Evolutionary conservation across 768 basidiomycete species (phyloP).

Genomic region (Phlebiopsis flavidoalba): DNA sequence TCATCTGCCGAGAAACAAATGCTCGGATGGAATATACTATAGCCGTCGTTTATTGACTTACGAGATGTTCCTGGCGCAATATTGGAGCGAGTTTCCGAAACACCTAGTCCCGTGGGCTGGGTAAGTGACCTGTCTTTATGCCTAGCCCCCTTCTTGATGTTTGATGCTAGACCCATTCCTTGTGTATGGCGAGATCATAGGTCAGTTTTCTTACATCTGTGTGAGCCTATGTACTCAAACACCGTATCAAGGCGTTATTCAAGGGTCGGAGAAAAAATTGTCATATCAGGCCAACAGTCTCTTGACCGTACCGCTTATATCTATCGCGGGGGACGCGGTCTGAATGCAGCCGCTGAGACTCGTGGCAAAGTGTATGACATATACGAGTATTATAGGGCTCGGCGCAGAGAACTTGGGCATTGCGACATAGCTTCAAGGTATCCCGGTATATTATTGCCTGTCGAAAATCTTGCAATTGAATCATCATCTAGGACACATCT

Average conservation of each 20-base stretch:
- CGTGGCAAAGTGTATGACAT: slow-evolving; percentile 37
- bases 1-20: background rate
- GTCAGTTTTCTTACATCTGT: slow-evolving; percentile 26
- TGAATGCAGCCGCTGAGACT: slow-evolving; percentile 37
- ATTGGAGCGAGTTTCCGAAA: slow-evolving; percentile 59
- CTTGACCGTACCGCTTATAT: slow-evolving; percentile 44
- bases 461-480: background rate
- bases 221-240: background rate
- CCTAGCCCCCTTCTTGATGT: background rate
- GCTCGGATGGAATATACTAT: background rate
- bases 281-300: slow-evolving; percentile 24
- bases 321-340: slow-evolving; percentile 31
- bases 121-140: slow-evolving; percentile 26
- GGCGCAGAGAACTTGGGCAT: slow-evolving; percentile 37
- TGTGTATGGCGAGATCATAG: slow-evolving; percentile 63
- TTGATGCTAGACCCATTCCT: slow-evolving; percentile 46
- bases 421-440: slow-evolving; percentile 61
- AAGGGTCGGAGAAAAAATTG: slow-evolving; percentile 56
- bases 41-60: slow-evolving; percentile 32
- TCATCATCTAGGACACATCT: slow-evolving; percentile 41
- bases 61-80: slow-evolving; percentile 40
- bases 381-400: slow-evolving; percentile 46
- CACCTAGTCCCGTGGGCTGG: slow-evolving; percentile 43
- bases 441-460: background rate
- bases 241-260: slow-evolving; percentile 44